These are phyloP conservation scores for Aspergillus affinis DNA, from an alignment of 495 filamentous ascomycete genomes.

Conservation along the genomic window DNA sequence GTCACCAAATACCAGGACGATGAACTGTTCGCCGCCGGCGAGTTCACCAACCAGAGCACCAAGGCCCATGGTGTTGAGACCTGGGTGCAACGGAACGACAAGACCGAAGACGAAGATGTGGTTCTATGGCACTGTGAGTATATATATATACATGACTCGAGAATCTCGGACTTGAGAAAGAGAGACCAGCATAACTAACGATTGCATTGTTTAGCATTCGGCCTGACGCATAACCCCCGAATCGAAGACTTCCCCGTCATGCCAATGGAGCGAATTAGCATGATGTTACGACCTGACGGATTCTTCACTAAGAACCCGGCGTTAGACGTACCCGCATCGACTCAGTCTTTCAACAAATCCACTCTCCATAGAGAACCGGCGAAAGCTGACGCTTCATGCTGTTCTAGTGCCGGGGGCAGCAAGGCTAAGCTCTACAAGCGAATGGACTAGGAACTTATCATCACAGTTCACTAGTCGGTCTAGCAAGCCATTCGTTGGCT, in stretches of 20 bases:
- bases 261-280: conserved; percentile 60
- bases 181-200: conserved; percentile 10
- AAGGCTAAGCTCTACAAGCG: conserved; percentile 43
- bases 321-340: conserved; percentile 64
- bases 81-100: conserved; percentile 52
- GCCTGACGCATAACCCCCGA: conserved; percentile 60
- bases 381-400: conserved; percentile 23
- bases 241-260: conserved; percentile 68
- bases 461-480: not conserved
- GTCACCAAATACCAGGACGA: conserved; percentile 74
- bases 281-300: conserved; percentile 67
- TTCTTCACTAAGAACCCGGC: conserved; percentile 77
- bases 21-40: conserved; percentile 78
- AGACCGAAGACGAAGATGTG: conserved; percentile 52
- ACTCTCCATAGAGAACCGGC: conserved; percentile 31
- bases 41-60: conserved; percentile 83
- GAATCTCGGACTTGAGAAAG: not conserved
- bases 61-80: conserved; percentile 58
- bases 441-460: conserved; percentile 22
- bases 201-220: conserved; percentile 44
- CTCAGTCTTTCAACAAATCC: conserved; percentile 42
- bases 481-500: not conserved
- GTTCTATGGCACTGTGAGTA: conserved; percentile 56
- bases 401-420: conserved; percentile 22
- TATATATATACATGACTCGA: not conserved